A percentile compares a stretch with the other conserved stretches of the same genome.
Evolutionary conservation across 2,329 filamentous ascomycete genomes (phyloP).

Genomic region (Atkinsonella hypoxylon): DNA sequence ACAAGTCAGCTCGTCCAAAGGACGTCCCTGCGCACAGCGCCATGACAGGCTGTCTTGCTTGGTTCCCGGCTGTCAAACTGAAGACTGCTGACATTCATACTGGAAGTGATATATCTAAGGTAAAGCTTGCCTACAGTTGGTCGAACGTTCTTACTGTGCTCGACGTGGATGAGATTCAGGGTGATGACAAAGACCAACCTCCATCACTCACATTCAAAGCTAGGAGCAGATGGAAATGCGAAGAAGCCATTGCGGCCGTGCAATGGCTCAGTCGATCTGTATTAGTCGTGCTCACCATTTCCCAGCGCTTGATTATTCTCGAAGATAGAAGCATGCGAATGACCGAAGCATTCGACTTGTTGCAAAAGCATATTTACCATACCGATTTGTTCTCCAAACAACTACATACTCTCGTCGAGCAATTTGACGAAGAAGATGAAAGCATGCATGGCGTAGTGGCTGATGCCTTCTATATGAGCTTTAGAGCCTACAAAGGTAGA

Average conservation of each 20-base stretch:
- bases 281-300: constrained; percentile 82
- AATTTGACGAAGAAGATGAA: constrained; percentile 72
- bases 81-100: constrained; percentile 60
- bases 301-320: constrained; percentile 81
- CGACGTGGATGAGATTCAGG: constrained; percentile 65
- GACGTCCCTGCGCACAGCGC: constrained; percentile 82
- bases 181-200: constrained; percentile 63
- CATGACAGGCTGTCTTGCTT: constrained; percentile 86
- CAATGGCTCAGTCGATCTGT: constrained; percentile 96
- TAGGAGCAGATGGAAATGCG: constrained; percentile 80
- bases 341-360: constrained; percentile 86
- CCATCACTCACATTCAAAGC: constrained; percentile 68
- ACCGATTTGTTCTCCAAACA: constrained; percentile 82
- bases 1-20: constrained; percentile 84
- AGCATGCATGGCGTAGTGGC: constrained; percentile 93
- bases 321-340: constrained; percentile 83
- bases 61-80: constrained; percentile 92
- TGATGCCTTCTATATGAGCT: constrained; percentile 97
- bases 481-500: constrained; percentile 87
- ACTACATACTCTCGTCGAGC: constrained; percentile 72
- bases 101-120: constrained; percentile 59
- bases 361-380: constrained; percentile 88
- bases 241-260: constrained; percentile 90
- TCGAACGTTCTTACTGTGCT: constrained; percentile 93
- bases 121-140: constrained; percentile 95